A percentile compares a stretch with the other conserved stretches of the same genome.
Evolutionary conservation across 176 grass and related monocot genomes (phyloP).

Genomic region (Aechmea fasciata): DNA sequence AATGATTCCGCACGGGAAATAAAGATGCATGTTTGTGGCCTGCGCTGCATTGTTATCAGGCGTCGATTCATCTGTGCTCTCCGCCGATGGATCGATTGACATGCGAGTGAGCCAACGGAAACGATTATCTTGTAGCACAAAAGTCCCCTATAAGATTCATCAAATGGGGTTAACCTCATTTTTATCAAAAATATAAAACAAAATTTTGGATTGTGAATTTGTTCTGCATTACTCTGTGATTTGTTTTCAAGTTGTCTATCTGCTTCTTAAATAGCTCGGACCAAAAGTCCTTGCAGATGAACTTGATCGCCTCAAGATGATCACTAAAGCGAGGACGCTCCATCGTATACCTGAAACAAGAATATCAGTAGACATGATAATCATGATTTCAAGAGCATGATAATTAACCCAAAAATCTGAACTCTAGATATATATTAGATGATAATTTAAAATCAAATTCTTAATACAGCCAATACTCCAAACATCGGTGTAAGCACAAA

Average conservation of each 20-base stretch:
- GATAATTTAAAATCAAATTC: background rate
- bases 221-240: constrained; percentile 68
- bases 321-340: constrained; percentile 81
- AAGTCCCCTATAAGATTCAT: constrained; percentile 57
- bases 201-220: constrained; percentile 1
- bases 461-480: background rate
- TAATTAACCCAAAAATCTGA: background rate
- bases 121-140: constrained; percentile 88
- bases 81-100: constrained; percentile 51
- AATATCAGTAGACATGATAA: background rate
- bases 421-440: background rate
- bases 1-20: constrained; percentile 89
- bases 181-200: background rate
- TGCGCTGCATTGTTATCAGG: constrained; percentile 50
- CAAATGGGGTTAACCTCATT: constrained; percentile 12
- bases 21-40: constrained; percentile 78
- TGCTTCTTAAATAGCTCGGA: constrained; percentile 92
- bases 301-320: constrained; percentile 96
- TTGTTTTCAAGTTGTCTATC: constrained; percentile 96
- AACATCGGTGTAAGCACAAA: background rate
- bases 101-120: constrained; percentile 80
- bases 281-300: constrained; percentile 99
- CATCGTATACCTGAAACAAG: constrained; percentile 62
- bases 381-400: background rate
- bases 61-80: constrained; percentile 28